phyloP scores from a whole-genome alignment of 2,329 filamentous ascomycete genomes.

The Neurospora crassa region DNA sequence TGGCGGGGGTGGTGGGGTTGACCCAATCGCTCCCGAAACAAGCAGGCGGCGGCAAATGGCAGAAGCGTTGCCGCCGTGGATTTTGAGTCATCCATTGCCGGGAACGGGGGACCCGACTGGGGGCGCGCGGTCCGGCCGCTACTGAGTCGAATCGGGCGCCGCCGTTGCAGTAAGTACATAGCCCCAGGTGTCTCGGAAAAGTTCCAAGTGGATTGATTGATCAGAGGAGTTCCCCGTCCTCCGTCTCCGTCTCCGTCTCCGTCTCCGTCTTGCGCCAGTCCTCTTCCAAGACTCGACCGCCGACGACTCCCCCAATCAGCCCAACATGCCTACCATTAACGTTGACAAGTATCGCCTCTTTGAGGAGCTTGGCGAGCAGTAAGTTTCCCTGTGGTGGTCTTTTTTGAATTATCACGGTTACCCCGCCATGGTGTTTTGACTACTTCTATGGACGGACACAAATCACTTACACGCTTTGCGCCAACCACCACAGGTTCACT shows the following conservation, averaged over 20 bases:
- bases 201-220: background rate
- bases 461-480: background rate
- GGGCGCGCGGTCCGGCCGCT: background rate
- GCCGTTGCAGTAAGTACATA: background rate
- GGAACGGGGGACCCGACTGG: background rate
- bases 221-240: background rate
- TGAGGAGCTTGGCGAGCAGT: constrained; percentile 84
- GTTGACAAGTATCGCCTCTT: constrained; percentile 96
- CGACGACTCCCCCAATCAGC: background rate
- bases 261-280: background rate
- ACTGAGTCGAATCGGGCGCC: background rate
- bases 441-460: background rate
- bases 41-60: background rate
- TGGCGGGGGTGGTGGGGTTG: background rate
- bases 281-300: background rate
- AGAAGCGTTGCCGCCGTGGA: background rate
- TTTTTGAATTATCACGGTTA: constrained; percentile 19
- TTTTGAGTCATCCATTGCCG: background rate
- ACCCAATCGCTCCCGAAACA: background rate
- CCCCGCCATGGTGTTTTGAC: constrained; percentile 12
- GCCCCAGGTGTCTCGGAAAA: background rate
- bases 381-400: constrained; percentile 24
- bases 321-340: constrained; percentile 70
- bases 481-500: constrained; percentile 53
- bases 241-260: background rate